phyloP scores from a whole-genome alignment of 2,329 filamentous ascomycete genomes.

The Achaetomium macrosporum region DNA sequence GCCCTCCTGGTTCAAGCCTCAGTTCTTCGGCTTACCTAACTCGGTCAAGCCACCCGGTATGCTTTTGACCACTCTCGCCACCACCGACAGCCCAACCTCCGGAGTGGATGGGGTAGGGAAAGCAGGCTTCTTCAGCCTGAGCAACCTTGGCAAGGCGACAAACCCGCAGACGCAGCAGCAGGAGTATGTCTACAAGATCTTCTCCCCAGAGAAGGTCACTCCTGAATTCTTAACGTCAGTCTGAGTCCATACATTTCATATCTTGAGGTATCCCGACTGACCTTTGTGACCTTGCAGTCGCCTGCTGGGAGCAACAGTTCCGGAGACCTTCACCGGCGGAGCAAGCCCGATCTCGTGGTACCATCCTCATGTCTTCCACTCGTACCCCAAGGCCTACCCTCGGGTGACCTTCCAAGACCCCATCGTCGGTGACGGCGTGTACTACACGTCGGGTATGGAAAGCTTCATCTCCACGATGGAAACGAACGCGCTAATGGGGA shows the following conservation, averaged over 20 bases:
- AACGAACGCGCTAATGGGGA: constrained; percentile 86
- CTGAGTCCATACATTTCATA: no score
- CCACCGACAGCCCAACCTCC: constrained; percentile 45
- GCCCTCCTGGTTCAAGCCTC: constrained; percentile 62
- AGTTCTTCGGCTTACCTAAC: constrained; percentile 63
- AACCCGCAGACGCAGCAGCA: constrained; percentile 52
- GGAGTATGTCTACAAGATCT: constrained; percentile 62
- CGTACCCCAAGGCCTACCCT: constrained; percentile 81
- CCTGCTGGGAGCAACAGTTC: constrained; percentile 3
- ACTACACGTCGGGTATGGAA: constrained; percentile 73
- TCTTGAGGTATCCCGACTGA: neutral
- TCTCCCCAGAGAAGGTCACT: constrained; percentile 51
- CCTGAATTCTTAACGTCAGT: constrained; percentile 43
- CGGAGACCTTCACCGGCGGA: constrained; percentile 1
- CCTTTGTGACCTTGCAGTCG: neutral
- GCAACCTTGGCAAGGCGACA: constrained; percentile 57
- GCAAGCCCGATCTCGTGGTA: constrained; percentile 63
- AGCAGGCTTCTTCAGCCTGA: constrained; percentile 80
- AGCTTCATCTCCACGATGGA: constrained; percentile 98
- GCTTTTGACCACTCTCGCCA: constrained; percentile 75
- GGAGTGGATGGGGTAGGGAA: constrained; percentile 59
- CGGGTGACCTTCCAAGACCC: constrained; percentile 82
- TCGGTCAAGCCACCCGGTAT: constrained; percentile 60
- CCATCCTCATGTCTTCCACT: constrained; percentile 69
- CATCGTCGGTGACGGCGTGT: constrained; percentile 60